Evolutionary conservation across 805 yeast genomes (phyloP).

Genomic region (Ogataea paraovalis): DNA sequence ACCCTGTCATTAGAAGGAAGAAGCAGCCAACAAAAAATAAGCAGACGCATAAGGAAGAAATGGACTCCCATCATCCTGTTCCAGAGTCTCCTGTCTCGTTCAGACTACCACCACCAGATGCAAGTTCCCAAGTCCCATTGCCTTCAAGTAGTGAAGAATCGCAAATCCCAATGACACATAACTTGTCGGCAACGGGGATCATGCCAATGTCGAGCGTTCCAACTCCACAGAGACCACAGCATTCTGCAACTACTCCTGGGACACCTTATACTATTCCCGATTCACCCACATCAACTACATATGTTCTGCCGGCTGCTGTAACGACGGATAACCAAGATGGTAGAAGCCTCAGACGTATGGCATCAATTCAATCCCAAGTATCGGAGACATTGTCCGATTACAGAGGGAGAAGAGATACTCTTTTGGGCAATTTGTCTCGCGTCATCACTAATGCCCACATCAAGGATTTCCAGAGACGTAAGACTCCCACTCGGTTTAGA

Average conservation of each 20-base stretch:
- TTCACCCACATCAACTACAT: not conserved
- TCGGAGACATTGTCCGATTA: not conserved
- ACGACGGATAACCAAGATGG: not conserved
- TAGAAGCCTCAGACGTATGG: not conserved
- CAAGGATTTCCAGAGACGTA: conserved; percentile 77
- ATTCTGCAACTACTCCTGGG: not conserved
- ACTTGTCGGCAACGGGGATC: conserved; percentile 11
- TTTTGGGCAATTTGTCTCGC: conserved; percentile 44
- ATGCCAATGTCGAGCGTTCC: not conserved
- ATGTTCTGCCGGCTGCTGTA: not conserved
- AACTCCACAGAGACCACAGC: not conserved
- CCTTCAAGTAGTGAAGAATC: not conserved
- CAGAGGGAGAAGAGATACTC: conserved; percentile 10
- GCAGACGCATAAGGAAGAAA: not conserved
- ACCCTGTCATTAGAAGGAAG: conserved; percentile 38
- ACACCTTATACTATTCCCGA: not conserved
- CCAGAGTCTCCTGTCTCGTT: not conserved
- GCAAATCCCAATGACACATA: not conserved
- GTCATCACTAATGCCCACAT: conserved; percentile 74
- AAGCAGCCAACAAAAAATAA: not conserved
- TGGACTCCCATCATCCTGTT: not conserved
- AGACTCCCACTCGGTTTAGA: conserved; percentile 23
- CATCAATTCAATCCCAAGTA: not conserved
- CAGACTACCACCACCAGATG: conserved; percentile 5
- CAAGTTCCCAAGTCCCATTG: not conserved